Base-by-base conservation (phyloP, 2,329 filamentous ascomycete species). In the Penicillium sp. region DNA sequence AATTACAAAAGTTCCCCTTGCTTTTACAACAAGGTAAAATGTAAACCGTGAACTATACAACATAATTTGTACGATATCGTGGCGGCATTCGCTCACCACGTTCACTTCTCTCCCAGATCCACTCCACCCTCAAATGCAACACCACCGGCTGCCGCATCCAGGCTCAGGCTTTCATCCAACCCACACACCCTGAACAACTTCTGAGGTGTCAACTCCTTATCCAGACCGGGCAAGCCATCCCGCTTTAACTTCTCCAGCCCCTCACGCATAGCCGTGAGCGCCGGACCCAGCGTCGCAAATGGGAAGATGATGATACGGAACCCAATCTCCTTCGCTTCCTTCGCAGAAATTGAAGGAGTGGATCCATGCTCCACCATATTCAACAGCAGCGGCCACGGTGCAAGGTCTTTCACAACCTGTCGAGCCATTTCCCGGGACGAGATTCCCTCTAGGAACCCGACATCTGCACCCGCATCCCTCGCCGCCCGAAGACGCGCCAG, bases 361-460 rank as follows among this genome's bases (percentile, higher is more conserved):
- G 70, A 64, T 9, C 75, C 76, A 52, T 75, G 70, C 57, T 76
- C 74, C 11, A 78, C 76, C 66, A 76, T 76, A 57, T 78, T 78
- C 53, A 77, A 56, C 42, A 78, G 47, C 59, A 76, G 59, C 10
- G 74, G 74, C 66, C 71, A 74, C 13, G 66, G 66, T 13, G 66
- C 68, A 51, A 77, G 64, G 40, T 75, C 72, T 38, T 64, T 47
- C 7, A 74, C 67, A 7, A 66, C 67, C 51, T 67, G 65, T 14
- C 60, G 61, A 27, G 73, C 72, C 65, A 74, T 69, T 41, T 74
- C 74, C 16, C 66, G 66, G 27, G 68, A 72, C 2, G 70, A 68
- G 26, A 76, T 66, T 1, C 73, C 75, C 59, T 77, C 75, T 2
- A 77, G 63, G 60, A 78, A 76, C 1, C 72, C 73, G 2, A 73